Evolutionary conservation across 2,329 filamentous ascomycete species (phyloP), one percentile per base, ranked within the genome.

Genomic region (Cyanodermella asteris): DNA sequence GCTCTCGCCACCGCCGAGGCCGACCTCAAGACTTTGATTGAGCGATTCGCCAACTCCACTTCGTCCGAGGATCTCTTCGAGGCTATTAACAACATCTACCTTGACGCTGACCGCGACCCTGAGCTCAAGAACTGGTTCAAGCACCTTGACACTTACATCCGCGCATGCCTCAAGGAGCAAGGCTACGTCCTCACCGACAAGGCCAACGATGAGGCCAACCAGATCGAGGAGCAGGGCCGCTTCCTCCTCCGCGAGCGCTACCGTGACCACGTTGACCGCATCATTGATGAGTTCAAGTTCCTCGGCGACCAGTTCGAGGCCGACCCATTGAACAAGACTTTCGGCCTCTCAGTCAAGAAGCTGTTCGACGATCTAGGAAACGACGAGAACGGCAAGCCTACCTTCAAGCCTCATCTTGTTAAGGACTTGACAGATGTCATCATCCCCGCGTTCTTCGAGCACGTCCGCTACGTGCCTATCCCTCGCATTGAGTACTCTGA

Each of bases 401-500:
- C 60, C 4, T 94, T 94, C 62, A 97, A 97, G 66, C 76, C 75
- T 34, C 78, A 94, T 40, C 61, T 97, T 13, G 27, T 94, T 40
- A 91, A 81, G 56, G 87, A 97, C 39, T 43, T 97, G 26, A 74
- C 68, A 8, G 74, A 87, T 17, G 69, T 93, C 27, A 84, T 97
- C 36, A 43, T 97, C 6, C 87, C 87, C 2, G 66, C 61, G 7
- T 53, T 78, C 27, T 73, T 97, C 36, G 76, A 90, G 56, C 77
- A 72, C 36, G 59, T 87, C 28, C 72, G 78, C 32, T 97, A 97
- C 48, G 64, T 97, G 9, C 81, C 87, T 4, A 67, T 97, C 24
- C 87, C 87, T 13, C 75, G 87, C 28, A 91, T 97, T 31, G 87
- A 97, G 55, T 87, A 81, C 43, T 73, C 69, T 2, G 87, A 94